Base-by-base conservation (phyloP, 495 filamentous ascomycete species). In the Letharia columbiana region DNA sequence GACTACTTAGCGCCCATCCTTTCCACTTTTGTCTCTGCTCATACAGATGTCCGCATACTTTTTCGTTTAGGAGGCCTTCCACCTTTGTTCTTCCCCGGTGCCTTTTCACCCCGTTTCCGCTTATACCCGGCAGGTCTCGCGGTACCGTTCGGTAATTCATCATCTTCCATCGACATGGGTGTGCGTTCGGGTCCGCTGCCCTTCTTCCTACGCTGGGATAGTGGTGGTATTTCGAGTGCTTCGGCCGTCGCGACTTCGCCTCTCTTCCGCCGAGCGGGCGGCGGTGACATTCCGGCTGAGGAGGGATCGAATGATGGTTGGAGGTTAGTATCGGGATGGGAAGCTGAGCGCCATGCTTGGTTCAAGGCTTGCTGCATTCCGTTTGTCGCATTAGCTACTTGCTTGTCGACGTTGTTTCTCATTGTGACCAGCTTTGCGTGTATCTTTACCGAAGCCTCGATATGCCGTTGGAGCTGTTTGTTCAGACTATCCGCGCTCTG, bases 81-180 rank as follows among this genome's bases (percentile, higher is more conserved):
- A 41, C 59, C 59, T 31, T 45, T 61, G 13, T 45, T 45, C n/a
- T 49, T 52, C 23, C 64, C 58, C 12, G 59, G 60, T 49, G 45
- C 64, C 59, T 52, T 45, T 31, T 45, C 59, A 42, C 39, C 58
- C 9, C 40, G 58, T 37, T 66, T 66, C 59, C 58, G 44, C 59
- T 60, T 62, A 17, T 50, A 37, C 23, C 56, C 63, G 3, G 12
- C 56, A 18, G 54, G 42, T 28, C 63, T 52, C 47, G 64, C 11
- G 37, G 33, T 28, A 11, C 63, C 20, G 63, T n/a, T 20, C 45
- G 10, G 20, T 3, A 57, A 12, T n/a, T 57, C 59, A 1, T 66
- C 64, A 20, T 66, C 57, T 52, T 66, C 64, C 64, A 66, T 66
- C 31, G 64, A 66, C 62, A 66, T 52, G 11, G 64, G 64, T 35